Evolutionary conservation across 2,329 filamentous ascomycete genomes (phyloP).

Genomic region (Fusarium marasasianum): DNA sequence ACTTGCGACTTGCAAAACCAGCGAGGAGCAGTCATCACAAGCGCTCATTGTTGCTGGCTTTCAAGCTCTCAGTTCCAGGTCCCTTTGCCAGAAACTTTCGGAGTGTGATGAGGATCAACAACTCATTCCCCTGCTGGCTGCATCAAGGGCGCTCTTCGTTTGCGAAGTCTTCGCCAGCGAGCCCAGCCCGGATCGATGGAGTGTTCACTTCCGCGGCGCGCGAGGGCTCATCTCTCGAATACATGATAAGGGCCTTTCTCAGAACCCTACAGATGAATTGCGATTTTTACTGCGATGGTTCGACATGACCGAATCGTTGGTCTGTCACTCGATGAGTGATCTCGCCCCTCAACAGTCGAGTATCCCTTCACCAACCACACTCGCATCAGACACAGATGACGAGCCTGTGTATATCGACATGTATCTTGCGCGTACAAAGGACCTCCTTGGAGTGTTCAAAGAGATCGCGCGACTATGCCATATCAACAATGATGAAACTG

Average conservation of each 20-base stretch:
- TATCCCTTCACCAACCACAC: slow-evolving; percentile 25
- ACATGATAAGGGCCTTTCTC: slow-evolving; percentile 2
- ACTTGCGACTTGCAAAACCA: slow-evolving; percentile 25
- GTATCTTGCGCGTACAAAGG: slow-evolving; percentile 28
- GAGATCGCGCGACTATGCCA: slow-evolving; percentile 21
- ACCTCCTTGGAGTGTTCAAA: slow-evolving; percentile 24
- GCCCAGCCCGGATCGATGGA: slow-evolving; percentile 30
- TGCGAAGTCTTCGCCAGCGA: slow-evolving; percentile 32
- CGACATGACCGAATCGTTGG: slow-evolving; percentile 31
- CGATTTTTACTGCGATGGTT: slow-evolving; percentile 30
- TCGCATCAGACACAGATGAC: neutral
- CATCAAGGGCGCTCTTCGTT: slow-evolving; percentile 25
- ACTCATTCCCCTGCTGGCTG: slow-evolving; percentile 17
- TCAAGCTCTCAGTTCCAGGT: slow-evolving; percentile 31
- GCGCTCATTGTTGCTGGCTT: slow-evolving; percentile 25
- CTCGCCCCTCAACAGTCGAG: slow-evolving; percentile 17
- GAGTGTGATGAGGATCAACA: slow-evolving; percentile 23
- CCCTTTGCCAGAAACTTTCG: slow-evolving; percentile 20
- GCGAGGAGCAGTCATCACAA: slow-evolving; percentile 20
- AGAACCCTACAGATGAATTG: slow-evolving; percentile 23
- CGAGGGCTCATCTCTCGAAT: slow-evolving; percentile 22
- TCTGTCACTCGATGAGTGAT: slow-evolving; percentile 24
- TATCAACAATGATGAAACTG: neutral
- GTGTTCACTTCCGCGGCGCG: slow-evolving; percentile 28
- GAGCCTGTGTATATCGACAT: slow-evolving; percentile 32